Percentiles rank a stretch among this genome's conserved stretches.
Conservation (phyloP, 2,329 filamentous ascomycete genomes). For the Stagonosporopsis cucurbitacearum region DNA sequence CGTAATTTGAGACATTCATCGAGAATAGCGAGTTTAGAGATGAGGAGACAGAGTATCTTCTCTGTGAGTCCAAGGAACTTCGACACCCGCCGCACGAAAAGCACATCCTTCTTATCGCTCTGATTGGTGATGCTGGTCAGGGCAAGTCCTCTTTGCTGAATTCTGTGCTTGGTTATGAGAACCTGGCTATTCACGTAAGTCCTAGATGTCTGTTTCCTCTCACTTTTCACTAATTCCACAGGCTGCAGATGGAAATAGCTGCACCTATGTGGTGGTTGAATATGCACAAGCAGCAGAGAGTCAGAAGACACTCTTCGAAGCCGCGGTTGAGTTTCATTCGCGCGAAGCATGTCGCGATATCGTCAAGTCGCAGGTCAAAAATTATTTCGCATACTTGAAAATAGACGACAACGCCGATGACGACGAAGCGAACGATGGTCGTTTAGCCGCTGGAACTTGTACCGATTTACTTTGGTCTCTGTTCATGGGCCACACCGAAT, state of each 20-base stretch:
- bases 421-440: background rate
- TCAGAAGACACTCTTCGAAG: background rate
- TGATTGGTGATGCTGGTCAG: conserved; percentile 26
- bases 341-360: background rate
- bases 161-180: conserved; percentile 19
- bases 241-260: conserved; percentile 6
- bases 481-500: conserved; percentile 19
- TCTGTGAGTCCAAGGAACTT: conserved; percentile 2
- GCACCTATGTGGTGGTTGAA: conserved; percentile 1
- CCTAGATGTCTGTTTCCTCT: background rate
- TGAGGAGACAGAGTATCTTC: conserved; percentile 13
- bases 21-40: background rate
- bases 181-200: conserved; percentile 21
- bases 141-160: conserved; percentile 29
- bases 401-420: background rate
- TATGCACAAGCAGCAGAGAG: background rate
- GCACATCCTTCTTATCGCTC: conserved; percentile 12
- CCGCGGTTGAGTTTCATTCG: conserved; percentile 1
- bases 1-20: background rate
- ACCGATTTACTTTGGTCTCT: conserved; percentile 4
- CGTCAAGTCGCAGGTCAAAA: conserved; percentile 3
- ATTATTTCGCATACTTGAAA: background rate
- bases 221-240: conserved; percentile 5
- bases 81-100: conserved; percentile 4
- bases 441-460: background rate